Conservation (phyloP, 129 eudicot genomes). For the Tagetes patula region DNA sequence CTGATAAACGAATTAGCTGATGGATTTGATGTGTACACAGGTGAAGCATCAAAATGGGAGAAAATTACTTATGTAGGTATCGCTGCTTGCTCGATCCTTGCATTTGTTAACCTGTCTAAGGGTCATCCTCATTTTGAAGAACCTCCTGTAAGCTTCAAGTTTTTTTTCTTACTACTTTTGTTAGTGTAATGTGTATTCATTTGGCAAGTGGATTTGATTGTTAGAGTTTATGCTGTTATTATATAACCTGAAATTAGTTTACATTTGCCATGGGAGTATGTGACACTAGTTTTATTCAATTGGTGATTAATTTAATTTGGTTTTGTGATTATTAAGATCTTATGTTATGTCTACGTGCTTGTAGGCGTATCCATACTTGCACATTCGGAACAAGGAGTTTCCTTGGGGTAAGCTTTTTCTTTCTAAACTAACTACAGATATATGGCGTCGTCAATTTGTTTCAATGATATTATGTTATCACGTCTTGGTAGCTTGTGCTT, state of each 20-base stretch:
- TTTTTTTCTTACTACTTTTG: background rate
- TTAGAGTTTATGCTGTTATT: background rate
- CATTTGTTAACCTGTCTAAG: slow-evolving; percentile 61
- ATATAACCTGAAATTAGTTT: background rate
- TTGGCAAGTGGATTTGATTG: background rate
- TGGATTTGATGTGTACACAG: slow-evolving; percentile 37
- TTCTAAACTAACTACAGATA: background rate
- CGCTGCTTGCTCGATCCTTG: slow-evolving; percentile 53
- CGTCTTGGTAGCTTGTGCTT: background rate
- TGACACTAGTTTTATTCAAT: background rate
- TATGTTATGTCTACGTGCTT: background rate
- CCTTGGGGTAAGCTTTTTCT: slow-evolving; percentile 10
- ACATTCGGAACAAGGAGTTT: slow-evolving; percentile 15
- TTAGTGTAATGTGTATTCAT: background rate
- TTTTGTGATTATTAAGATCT: background rate
- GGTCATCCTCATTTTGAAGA: slow-evolving; percentile 80
- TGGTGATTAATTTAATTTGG: background rate
- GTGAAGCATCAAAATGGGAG: slow-evolving; percentile 87
- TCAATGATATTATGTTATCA: slow-evolving; percentile 1
- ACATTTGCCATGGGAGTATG: background rate
- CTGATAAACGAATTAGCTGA: slow-evolving; percentile 4
- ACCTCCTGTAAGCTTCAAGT: slow-evolving; percentile 58
- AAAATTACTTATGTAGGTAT: slow-evolving; percentile 71
- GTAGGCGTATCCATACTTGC: slow-evolving; percentile 17
- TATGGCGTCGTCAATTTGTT: background rate